Evolutionary conservation across 768 basidiomycete species (phyloP), one percentile per base, ranked within the genome.

Genomic region (Mycena capillaripes): DNA sequence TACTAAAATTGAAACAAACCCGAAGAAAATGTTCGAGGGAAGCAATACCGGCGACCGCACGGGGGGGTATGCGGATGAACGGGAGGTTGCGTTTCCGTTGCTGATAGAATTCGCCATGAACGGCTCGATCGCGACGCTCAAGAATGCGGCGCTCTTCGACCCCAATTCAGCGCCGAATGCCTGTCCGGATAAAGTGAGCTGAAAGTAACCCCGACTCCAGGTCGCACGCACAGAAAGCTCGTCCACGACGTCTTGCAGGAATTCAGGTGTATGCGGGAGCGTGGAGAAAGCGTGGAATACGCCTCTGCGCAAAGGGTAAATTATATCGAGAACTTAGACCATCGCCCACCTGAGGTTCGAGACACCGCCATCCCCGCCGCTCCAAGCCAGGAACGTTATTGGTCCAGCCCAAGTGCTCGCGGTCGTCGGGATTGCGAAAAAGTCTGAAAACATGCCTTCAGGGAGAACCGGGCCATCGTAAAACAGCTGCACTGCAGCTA

Each of bases 101-200:
- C n/a, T 71, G 23, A 71, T 40, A 1, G 70, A 23, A 19, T 9
- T 58, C 0, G 57, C 12, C 64, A 71, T 66, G 70, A 71, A 71
- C 29, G 70, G 70, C 58, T 71, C 70, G 40, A 71, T 71, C 12
- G 70, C 70, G 59, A 71, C 58, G 59, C 70, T 71, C 36, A 71
- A 9, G 21, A 44, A 71, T 6, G 48, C 70, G 11, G 64, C 64
- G 32, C 70, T 66, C 42, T 53, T 71, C 9, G 48, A 30, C 6
- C 50, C 52, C 32, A 71, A 58, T 34, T 61, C 58, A 11, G 58
- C 40, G 50, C 30, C 34, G 21, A 66, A 66, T 16, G 48, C 57
- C 70, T 71, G 44, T 36, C 3, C 17, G 27, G 19, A 61, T 27
- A 46, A 52, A 19, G 16, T 29, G 29, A 44, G 19, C 27, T 14